Conservation (phyloP, 257 asterid genomes). For the Cordia subcordata region DNA sequence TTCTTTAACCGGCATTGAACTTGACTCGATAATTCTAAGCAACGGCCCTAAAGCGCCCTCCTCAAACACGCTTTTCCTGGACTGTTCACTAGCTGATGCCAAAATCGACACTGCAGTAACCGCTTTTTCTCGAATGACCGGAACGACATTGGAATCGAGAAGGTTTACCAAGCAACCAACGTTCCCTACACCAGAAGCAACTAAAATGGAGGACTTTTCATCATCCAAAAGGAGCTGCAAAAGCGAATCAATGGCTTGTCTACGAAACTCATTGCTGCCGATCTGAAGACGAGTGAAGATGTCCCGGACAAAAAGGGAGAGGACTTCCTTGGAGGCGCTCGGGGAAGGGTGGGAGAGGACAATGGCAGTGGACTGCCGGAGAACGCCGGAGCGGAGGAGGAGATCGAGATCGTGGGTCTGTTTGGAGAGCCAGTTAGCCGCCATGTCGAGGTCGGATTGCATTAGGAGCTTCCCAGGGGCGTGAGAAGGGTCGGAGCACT, state of each 20-base stretch:
- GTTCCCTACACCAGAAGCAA: conserved; percentile 53
- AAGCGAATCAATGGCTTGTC: conserved; percentile 68
- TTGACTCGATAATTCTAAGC: conserved; percentile 56
- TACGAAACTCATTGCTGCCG: conserved; percentile 79
- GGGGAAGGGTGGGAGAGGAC: conserved; percentile 75
- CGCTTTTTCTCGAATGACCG: conserved; percentile 50
- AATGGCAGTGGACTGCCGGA: conserved; percentile 83
- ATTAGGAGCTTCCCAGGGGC: conserved; percentile 76
- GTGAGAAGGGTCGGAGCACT: conserved; percentile 41
- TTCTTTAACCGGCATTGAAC: conserved; percentile 62
- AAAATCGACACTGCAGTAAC: conserved; percentile 65
- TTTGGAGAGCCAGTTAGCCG: conserved; percentile 70
- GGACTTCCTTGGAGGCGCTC: conserved; percentile 47
- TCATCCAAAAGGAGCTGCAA: conserved; percentile 54
- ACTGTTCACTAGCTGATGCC: conserved; percentile 44
- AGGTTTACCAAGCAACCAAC: conserved; percentile 46
- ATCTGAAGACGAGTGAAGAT: conserved; percentile 82
- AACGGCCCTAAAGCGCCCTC: conserved; percentile 89
- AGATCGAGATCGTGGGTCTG: conserved; percentile 67
- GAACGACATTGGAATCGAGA: conserved; percentile 46
- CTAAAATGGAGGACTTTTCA: conserved; percentile 49
- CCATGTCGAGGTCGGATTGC: conserved; percentile 99
- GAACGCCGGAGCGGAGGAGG: conserved; percentile 83
- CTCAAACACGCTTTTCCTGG: conserved; percentile 74
- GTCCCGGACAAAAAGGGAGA: conserved; percentile 58